Conservation (phyloP, 805 yeast genomes). For the Kuraishia hungarica region DNA sequence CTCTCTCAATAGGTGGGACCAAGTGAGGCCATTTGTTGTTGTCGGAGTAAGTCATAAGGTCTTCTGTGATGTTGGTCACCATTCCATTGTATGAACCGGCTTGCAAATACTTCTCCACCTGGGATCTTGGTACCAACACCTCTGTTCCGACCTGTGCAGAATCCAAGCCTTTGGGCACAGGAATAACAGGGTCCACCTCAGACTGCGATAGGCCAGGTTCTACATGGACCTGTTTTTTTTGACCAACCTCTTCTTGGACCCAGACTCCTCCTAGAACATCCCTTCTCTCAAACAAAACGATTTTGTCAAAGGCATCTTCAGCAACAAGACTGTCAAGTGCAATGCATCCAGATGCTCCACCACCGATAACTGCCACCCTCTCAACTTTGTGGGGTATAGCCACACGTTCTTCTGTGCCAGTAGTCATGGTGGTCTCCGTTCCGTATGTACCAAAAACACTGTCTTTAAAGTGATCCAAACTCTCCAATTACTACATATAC, state of each 20-base stretch:
- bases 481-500: too few species aligned
- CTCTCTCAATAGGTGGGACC: constrained; percentile 12
- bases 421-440: not conserved
- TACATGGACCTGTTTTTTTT: constrained; percentile 13
- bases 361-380: constrained; percentile 36
- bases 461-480: not conserved
- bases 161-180: constrained; percentile 4
- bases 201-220: constrained; percentile 18
- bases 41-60: constrained; percentile 37
- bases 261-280: constrained; percentile 34
- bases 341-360: constrained; percentile 43
- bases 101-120: constrained; percentile 15
- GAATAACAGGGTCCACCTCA: constrained; percentile 19
- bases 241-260: constrained; percentile 21
- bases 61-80: constrained; percentile 34
- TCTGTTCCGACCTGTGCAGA: not conserved
- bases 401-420: not conserved
- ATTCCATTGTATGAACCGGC: constrained; percentile 22
- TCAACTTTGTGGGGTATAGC: constrained; percentile 12
- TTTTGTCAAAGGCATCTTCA: constrained; percentile 23
- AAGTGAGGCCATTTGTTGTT: constrained; percentile 23
- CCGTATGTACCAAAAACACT: not conserved
- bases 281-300: constrained; percentile 33
- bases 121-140: not conserved
- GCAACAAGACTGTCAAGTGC: constrained; percentile 28